Percentiles rank a stretch among this genome's conserved stretches.
Conservation (phyloP, 345 rosid species). For the Nephelium lappaceum region DNA sequence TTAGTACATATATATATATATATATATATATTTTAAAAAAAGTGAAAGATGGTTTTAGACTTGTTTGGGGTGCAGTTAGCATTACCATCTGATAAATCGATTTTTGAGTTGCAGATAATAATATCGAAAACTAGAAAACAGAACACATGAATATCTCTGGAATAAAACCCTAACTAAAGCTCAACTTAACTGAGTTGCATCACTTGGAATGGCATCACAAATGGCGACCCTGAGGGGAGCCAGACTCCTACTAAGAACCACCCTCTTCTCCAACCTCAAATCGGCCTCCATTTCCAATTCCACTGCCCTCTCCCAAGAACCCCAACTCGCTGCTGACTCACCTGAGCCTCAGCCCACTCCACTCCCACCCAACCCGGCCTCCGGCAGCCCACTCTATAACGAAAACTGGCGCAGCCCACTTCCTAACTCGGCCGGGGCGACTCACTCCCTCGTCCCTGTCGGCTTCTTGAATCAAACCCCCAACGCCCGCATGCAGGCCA, state of each 20-base stretch:
- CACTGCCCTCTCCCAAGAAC: slow-evolving; percentile 65
- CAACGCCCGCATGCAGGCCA: slow-evolving; percentile 41
- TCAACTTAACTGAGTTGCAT: not conserved
- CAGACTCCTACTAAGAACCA: slow-evolving; percentile 39
- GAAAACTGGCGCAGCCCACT: slow-evolving; percentile 82
- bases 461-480: slow-evolving; percentile 42
- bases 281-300: slow-evolving; percentile 67
- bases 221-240: slow-evolving; percentile 50
- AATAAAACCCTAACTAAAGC: slow-evolving; percentile 24
- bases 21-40: no score
- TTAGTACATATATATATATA: no score
- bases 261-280: slow-evolving; percentile 44
- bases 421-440: slow-evolving; percentile 26
- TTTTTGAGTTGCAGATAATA: not conserved
- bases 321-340: slow-evolving; percentile 64
- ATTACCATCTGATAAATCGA: no score
- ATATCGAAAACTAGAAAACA: not conserved
- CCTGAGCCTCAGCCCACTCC: slow-evolving; percentile 34
- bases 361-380: slow-evolving; percentile 87
- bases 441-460: slow-evolving; percentile 50
- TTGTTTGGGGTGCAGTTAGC: not conserved
- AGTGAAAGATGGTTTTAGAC: not conserved
- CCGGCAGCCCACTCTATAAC: slow-evolving; percentile 83
- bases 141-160: not conserved
- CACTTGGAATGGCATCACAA: slow-evolving; percentile 59